Percentiles rank a stretch among this genome's conserved stretches.
Evolutionary conservation across 75 land plant genomes (phyloP).

Genomic region (Pinus tabuliformis): DNA sequence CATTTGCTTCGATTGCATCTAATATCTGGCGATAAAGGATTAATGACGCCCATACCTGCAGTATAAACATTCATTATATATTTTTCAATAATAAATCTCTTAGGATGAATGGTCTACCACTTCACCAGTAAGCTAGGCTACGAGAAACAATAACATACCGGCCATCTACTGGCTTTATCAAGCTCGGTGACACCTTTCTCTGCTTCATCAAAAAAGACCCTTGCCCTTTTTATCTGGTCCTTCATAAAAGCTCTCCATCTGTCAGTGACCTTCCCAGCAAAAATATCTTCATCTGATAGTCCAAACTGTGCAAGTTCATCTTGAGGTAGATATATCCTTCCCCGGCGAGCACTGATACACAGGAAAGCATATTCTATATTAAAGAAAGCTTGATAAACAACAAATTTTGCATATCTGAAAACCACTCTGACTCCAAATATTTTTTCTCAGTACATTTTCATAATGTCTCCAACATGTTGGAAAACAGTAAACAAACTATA

Average conservation of each 20-base stretch:
- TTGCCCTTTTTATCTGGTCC: constrained; percentile 74
- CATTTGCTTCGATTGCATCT: constrained; percentile 73
- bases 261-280: constrained; percentile 75
- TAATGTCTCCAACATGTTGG: not conserved
- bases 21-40: constrained; percentile 59
- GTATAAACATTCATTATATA: not conserved
- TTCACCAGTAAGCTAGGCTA: not conserved
- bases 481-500: not conserved
- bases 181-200: constrained; percentile 82
- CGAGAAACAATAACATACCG: constrained; percentile 29
- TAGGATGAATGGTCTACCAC: too few relatives aligned
- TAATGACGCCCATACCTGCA: constrained; percentile 69
- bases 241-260: constrained; percentile 95
- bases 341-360: constrained; percentile 66
- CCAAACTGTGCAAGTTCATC: constrained; percentile 83
- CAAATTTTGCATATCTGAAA: not conserved
- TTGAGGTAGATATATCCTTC: constrained; percentile 86
- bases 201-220: constrained; percentile 84
- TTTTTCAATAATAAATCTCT: too few relatives aligned
- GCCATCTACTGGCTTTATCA: constrained; percentile 85
- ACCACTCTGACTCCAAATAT: not conserved
- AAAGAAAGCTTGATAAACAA: constrained; percentile 3
- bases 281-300: constrained; percentile 80
- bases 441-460: not conserved
- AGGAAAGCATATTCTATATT: not conserved